Percentiles rank a stretch among this genome's conserved stretches.
Conservation (phyloP, 2,329 filamentous ascomycete species). For the Anisogramma anomala region DNA sequence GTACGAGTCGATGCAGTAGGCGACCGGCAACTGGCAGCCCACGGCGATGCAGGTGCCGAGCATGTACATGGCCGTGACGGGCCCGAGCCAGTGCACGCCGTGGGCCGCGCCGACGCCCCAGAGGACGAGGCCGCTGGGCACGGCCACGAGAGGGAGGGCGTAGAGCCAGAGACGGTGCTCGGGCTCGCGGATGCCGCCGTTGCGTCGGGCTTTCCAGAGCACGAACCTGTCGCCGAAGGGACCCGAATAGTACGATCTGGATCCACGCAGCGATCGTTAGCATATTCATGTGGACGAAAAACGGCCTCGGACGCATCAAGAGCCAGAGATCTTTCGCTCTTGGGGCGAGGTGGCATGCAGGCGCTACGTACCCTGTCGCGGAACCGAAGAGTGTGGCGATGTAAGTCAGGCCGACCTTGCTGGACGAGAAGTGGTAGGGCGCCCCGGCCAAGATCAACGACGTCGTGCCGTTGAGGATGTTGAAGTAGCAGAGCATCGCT, state of each 20-base stretch:
- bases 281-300: background rate
- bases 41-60: constrained; percentile 21
- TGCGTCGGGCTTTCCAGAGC: constrained; percentile 27
- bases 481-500: constrained; percentile 22
- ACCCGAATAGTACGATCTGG: constrained; percentile 19
- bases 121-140: constrained; percentile 16
- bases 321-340: too few species aligned
- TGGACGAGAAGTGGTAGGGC: constrained; percentile 21
- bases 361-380: background rate
- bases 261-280: background rate
- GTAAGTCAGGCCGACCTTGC: constrained; percentile 21
- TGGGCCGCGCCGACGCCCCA: constrained; percentile 19
- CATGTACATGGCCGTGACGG: constrained; percentile 20
- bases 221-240: constrained; percentile 14
- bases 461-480: constrained; percentile 24
- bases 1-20: constrained; percentile 23
- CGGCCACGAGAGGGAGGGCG: constrained; percentile 11
- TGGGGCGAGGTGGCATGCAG: too few species aligned
- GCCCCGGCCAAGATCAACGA: constrained; percentile 21
- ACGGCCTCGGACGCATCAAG: background rate
- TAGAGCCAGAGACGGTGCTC: constrained; percentile 17
- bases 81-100: constrained; percentile 23
- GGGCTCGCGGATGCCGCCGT: constrained; percentile 16
- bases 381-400: constrained; percentile 20
- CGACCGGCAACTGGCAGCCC: constrained; percentile 19